Evolutionary conservation across 805 yeast species (phyloP), one percentile per base, ranked within the genome.

Genomic region (Wickerhamiella brachini): DNA sequence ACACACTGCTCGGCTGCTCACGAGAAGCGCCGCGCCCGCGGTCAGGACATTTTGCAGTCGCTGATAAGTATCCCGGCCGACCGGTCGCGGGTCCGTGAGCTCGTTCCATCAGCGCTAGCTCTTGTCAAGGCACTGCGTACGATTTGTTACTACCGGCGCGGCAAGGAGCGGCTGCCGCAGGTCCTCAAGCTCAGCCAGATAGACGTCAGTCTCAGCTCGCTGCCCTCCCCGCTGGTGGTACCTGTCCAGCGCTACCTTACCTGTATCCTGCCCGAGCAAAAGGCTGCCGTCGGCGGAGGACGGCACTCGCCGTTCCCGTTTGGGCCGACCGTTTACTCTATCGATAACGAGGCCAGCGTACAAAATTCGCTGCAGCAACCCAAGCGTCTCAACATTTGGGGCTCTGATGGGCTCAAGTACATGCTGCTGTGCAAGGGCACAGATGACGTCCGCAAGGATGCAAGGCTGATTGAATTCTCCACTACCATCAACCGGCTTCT

Each of bases 391-490:
- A 78, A 78, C 13, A 69, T 90, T 2, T 65, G 77, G 41, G 98
- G 97, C 0, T 78, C 85, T 2, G 85, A 90, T 66, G 89, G 90
- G 8, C 67, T 68, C n/a, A 65, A 70, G 1, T 89, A 89, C 62
- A 76, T 82, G 18, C 73, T 93, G 15, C 73, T 93, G 68, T 81
- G 95, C 59, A 93, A 93, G 62, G 80, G 82, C 8, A 76, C 80
- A 55, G 99, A 93, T 66, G 98, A 93, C 68, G 81, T 94, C 18
- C 71, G 97, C 56, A 94, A 94, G 62, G 99, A 94, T 70, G 93
- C 95, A 3, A 84, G 95, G 59, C 78, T 90, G 49, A 84, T 88
- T 84, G 93, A 94, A 59, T 83, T 93, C 59, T 86, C 97, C 0
- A 79, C 86, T 1, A 83, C 88, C 66, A 79, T 93, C 65, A 89